Evolutionary conservation across 805 yeast species (phyloP).

Genomic region (Wickerhamomyces silvicola): DNA sequence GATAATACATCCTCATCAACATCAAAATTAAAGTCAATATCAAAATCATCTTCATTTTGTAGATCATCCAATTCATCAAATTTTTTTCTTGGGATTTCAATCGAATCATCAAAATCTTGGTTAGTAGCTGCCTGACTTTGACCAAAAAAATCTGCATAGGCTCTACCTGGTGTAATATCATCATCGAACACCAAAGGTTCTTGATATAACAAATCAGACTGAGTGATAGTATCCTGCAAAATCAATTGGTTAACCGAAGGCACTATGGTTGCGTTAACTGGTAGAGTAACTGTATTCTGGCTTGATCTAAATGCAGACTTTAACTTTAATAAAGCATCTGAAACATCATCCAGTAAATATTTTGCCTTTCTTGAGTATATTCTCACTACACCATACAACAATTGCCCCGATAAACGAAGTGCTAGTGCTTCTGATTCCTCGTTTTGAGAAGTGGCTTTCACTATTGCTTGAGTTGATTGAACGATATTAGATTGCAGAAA

Average conservation of each 20-base stretch:
- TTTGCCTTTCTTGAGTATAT: conserved; percentile 84
- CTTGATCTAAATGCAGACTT: conserved; percentile 55
- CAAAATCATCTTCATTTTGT: conserved; percentile 38
- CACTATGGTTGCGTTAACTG: conserved; percentile 54
- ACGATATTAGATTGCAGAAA: conserved; percentile 64
- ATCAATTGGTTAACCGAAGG: conserved; percentile 53
- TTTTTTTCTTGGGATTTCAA: conserved; percentile 59
- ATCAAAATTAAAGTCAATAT: conserved; percentile 45
- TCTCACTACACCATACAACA: conserved; percentile 78
- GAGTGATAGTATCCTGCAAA: conserved; percentile 73
- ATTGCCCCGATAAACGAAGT: conserved; percentile 76
- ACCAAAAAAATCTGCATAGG: conserved; percentile 11
- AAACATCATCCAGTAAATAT: conserved; percentile 75
- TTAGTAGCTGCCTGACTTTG: conserved; percentile 11
- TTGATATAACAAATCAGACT: conserved; percentile 63
- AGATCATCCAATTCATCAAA: conserved; percentile 24
- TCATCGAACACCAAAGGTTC: conserved; percentile 42
- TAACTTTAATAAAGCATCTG: conserved; percentile 64
- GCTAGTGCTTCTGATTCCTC: conserved; percentile 54
- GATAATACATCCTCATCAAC: conserved; percentile 28
- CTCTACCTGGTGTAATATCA: conserved; percentile 13
- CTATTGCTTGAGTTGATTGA: conserved; percentile 61
- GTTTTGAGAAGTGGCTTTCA: conserved; percentile 31
- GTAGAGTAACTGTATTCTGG: conserved; percentile 44
- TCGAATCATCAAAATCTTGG: conserved; percentile 43